phyloP scores from a whole-genome alignment of 257 asterid species.

The Thymus quinquecostatus region DNA sequence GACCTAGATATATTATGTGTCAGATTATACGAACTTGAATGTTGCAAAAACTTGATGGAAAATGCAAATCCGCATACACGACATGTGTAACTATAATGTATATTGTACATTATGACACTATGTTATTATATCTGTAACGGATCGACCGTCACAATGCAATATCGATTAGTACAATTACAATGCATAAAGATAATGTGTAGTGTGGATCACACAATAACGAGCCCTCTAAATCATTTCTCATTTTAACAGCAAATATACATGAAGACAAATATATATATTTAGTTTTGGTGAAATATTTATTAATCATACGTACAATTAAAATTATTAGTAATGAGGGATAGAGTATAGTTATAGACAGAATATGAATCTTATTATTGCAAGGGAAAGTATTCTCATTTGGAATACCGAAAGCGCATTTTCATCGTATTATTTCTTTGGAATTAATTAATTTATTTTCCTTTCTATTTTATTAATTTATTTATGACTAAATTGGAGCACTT shows the following conservation, averaged over 20 bases:
- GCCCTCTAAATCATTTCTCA: no score
- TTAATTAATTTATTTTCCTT: background rate
- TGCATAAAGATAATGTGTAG: no score
- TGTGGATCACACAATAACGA: no score
- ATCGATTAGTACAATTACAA: no score
- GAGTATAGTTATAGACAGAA: slow-evolving; percentile 20
- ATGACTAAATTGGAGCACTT: slow-evolving; percentile 14
- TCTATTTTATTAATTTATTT: background rate
- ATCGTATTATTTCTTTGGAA: slow-evolving; percentile 2
- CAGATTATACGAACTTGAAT: background rate
- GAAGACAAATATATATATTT: background rate
- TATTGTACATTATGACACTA: no score
- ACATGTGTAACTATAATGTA: no score
- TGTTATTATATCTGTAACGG: no score
- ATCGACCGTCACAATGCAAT: no score
- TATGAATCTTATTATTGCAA: slow-evolving; percentile 15
- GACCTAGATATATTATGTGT: background rate
- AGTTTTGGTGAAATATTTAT: no score
- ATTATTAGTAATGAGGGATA: background rate
- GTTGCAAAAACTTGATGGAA: background rate
- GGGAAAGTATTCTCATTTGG: slow-evolving; percentile 15
- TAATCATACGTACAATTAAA: background rate
- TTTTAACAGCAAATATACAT: background rate
- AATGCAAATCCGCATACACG: background rate
- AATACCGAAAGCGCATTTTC: slow-evolving; percentile 36